Evolutionary conservation across 176 grass and related monocot species (phyloP).

Genomic region (Oryza australiensis): DNA sequence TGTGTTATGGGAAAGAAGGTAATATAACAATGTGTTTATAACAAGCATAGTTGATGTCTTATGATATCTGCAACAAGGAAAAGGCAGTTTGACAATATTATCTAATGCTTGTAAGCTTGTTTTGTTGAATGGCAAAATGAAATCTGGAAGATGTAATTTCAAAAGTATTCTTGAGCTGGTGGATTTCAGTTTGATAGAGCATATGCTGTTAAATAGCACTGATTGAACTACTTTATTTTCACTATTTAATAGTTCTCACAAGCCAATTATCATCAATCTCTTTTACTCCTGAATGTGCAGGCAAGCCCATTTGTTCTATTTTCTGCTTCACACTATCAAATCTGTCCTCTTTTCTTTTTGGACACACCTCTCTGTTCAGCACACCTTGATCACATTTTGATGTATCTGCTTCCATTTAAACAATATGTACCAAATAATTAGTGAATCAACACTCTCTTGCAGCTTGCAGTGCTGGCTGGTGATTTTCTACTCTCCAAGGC

Average conservation of each 20-base stretch:
- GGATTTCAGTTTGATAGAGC: neutral
- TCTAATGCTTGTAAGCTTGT: neutral
- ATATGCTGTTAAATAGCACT: neutral
- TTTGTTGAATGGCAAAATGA: neutral
- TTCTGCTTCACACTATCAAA: neutral
- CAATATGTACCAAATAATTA: neutral
- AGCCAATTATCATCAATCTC: neutral
- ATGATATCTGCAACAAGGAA: neutral
- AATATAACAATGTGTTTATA: neutral
- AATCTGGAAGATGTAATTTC: neutral
- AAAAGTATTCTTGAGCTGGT: neutral
- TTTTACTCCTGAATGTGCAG: neutral
- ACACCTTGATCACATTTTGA: neutral
- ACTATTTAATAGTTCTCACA: neutral
- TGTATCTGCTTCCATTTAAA: slow-evolving; percentile 1
- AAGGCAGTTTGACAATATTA: neutral
- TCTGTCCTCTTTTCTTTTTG: neutral
- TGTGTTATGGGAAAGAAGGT: slow-evolving; percentile 79
- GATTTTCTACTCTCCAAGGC: slow-evolving; percentile 88
- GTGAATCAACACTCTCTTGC: slow-evolving; percentile 37
- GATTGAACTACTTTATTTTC: slow-evolving; percentile 12
- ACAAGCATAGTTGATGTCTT: neutral
- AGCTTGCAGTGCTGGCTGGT: slow-evolving; percentile 82
- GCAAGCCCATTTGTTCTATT: neutral
- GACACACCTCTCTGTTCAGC: neutral